These are phyloP conservation scores for Dioszegia crocea DNA, from an alignment of 768 basidiomycete species.

Conservation along the genomic window DNA sequence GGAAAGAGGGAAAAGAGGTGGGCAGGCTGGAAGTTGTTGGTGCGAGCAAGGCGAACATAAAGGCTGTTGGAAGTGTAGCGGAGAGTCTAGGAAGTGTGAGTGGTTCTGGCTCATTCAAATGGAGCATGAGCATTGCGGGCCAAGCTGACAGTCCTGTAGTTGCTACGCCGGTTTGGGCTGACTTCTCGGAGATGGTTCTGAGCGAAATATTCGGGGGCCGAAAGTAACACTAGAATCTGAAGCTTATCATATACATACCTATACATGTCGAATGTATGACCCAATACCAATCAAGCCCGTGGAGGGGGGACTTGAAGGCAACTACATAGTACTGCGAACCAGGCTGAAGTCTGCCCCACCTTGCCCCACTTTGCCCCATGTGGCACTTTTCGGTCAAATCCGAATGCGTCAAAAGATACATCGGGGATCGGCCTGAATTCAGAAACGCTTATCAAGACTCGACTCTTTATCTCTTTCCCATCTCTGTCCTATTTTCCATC, in stretches of 20 bases:
- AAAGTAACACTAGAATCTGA: too few relatives aligned
- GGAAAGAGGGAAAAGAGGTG: conserved; percentile 1
- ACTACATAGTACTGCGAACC: too few relatives aligned
- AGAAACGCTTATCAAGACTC: background rate
- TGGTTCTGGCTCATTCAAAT: too few relatives aligned
- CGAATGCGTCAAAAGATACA: too few relatives aligned
- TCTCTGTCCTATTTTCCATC: background rate
- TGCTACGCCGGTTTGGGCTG: conserved; percentile 3
- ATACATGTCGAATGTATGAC: too few relatives aligned
- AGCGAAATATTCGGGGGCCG: background rate
- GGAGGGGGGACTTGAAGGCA: too few relatives aligned
- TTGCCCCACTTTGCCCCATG: too few relatives aligned
- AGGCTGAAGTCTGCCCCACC: background rate
- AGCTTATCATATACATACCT: too few relatives aligned
- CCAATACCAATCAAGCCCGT: too few relatives aligned
- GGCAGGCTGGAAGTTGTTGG: conserved; percentile 21
- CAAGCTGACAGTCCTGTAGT: background rate
- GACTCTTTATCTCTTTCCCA: background rate
- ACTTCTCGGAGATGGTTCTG: conserved; percentile 5
- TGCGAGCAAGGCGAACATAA: background rate
- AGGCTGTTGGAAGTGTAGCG: conserved; percentile 15
- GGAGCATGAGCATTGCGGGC: too few relatives aligned
- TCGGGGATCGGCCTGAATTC: too few relatives aligned
- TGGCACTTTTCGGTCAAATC: too few relatives aligned
- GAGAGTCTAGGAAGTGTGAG: conserved; percentile 15